Base-by-base conservation (phyloP, 2,329 filamentous ascomycete genomes). In the Aspergillus hiratsukae region DNA sequence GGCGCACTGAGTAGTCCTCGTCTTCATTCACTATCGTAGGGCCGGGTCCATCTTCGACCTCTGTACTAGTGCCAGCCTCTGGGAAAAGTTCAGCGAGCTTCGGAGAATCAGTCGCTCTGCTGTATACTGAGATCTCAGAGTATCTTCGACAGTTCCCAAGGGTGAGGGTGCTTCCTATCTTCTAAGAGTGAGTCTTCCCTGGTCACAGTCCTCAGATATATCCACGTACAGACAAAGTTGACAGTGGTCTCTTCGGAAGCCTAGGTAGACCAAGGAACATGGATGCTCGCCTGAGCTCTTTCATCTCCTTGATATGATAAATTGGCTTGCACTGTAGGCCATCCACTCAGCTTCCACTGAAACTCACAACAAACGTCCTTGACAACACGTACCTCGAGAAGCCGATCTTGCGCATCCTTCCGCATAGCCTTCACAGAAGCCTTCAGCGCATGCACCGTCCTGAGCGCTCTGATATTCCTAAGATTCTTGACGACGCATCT, bases 11-110 rank as follows among this genome's bases (percentile, higher is more conserved):
- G 40, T 25, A 17, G 49, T 57, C 48, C 35, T 54, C 58, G 21
- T 45, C 43, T 27, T 31, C 40, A 53, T 56, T 61, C 58, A 58
- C 60, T 55, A 21, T 10, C n/a, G 28, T n/a, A 23, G 19, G 37
- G 9, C 17, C 14, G 43, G 52, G n/a, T 23, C 10, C n/a, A 8
- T 27, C 45, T 35, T 49, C 25, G n/a, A 27, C 31, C 17, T 21
- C 27, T 4, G 31, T 5, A 14, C 17, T 23, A 46, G 21, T 23
- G 43, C 19, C 19, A 25, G 11, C 11, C 8, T 46, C 43, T 46
- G 43, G 2, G 11, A 23, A 23, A 11, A 46, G 19, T 25, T 23
- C 43, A 27, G 43, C 10, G 19, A 37, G 31, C 31, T 14, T 46
- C 21, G 11, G 23, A 31, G 37, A 27, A 11, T 45, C 37, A 2